Conservation (phyloP, 306 rosid species). For the Urtica urens region DNA sequence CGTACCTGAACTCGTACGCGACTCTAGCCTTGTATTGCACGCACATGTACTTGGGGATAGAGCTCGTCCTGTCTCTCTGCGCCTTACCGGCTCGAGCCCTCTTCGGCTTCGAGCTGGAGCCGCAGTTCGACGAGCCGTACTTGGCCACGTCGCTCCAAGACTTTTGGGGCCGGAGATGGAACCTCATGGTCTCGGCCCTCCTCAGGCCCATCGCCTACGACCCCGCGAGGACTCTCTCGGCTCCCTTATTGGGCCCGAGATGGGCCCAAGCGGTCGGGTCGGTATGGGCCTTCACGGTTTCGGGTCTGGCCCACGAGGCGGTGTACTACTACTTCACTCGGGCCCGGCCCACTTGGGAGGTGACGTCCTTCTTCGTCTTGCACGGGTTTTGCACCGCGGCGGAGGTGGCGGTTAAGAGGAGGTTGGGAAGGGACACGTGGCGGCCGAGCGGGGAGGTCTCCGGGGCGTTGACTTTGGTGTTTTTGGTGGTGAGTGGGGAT, state of each 20-base stretch:
- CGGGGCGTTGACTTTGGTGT: constrained; percentile 18
- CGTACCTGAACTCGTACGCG: constrained; percentile 17
- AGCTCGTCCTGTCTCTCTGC: constrained; percentile 24
- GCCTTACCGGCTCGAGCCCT: constrained; percentile 28
- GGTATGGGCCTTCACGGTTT: constrained; percentile 33
- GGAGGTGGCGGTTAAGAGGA: constrained; percentile 48
- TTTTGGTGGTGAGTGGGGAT: constrained; percentile 28
- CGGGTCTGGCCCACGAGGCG: constrained; percentile 57
- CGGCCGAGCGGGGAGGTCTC: constrained; percentile 27
- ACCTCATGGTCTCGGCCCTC: constrained; percentile 48
- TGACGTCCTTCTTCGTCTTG: constrained; percentile 44
- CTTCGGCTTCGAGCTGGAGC: constrained; percentile 34
- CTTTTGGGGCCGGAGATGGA: constrained; percentile 86
- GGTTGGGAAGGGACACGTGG: constrained; percentile 20
- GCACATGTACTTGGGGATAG: constrained; percentile 45
- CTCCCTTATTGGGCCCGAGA: background rate
- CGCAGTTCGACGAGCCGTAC: constrained; percentile 58
- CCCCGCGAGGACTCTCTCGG: constrained; percentile 3
- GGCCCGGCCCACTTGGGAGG: constrained; percentile 72
- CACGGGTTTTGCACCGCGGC: constrained; percentile 40
- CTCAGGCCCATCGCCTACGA: constrained; percentile 38
- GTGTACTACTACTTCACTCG: constrained; percentile 49
- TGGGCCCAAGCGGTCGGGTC: constrained; percentile 9
- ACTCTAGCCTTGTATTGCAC: constrained; percentile 27
- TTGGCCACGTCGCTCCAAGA: constrained; percentile 59